Evolutionary conservation across 2,329 filamentous ascomycete genomes (phyloP).

Genomic region (Thielaviopsis cerberus): DNA sequence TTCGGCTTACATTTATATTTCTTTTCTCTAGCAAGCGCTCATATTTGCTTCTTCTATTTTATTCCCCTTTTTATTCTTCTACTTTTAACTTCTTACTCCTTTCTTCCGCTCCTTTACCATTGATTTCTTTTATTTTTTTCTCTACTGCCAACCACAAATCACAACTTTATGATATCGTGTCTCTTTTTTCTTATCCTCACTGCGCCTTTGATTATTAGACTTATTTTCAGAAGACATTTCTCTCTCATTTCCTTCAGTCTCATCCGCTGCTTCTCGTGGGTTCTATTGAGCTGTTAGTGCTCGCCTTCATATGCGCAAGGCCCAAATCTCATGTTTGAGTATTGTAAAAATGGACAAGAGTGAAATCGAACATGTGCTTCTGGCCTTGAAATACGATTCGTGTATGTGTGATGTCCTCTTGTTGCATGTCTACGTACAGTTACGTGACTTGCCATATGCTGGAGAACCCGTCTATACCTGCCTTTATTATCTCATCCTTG

Average conservation of each 20-base stretch:
- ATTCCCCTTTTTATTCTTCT: not conserved
- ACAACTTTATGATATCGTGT: not conserved
- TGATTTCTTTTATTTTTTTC: not conserved
- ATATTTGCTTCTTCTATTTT: constrained; percentile 1
- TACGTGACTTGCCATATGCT: not conserved
- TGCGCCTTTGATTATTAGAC: not conserved
- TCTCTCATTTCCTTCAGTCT: not conserved
- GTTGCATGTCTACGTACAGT: not conserved
- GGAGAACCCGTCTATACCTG: not conserved
- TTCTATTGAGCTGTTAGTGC: not conserved
- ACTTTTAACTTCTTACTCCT: not conserved
- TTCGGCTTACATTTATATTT: not conserved
- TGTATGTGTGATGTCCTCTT: not conserved
- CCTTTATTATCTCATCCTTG: not conserved
- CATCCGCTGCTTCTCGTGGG: not conserved
- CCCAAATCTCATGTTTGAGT: not conserved
- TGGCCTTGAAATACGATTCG: not conserved
- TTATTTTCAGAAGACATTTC: not conserved
- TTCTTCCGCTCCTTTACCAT: not conserved
- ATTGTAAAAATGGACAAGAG: not conserved
- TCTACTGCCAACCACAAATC: not conserved
- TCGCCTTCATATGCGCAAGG: not conserved
- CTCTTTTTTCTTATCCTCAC: not conserved
- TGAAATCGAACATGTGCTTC: not conserved
- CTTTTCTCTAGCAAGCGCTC: constrained; percentile 2